Evolutionary conservation across 2,329 filamentous ascomycete species (phyloP), one percentile per base, ranked within the genome.

Genomic region (Metarhizium anisopliae): DNA sequence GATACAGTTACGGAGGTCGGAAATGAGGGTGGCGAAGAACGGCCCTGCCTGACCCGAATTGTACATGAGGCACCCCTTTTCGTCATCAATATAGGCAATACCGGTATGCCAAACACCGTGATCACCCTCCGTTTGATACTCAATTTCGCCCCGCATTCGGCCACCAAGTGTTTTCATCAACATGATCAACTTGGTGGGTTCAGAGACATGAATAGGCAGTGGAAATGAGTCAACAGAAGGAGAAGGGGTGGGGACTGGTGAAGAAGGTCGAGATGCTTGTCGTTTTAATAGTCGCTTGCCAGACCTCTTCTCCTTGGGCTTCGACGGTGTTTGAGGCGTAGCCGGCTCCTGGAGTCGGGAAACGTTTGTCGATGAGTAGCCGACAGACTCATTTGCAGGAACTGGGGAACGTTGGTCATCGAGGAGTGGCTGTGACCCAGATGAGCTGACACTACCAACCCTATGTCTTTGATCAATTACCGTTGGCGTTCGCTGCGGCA

Each of bases 141-240:
- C 85, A 35, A 91, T 77, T 61, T 86, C 84, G 55, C 89, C 89
- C 63, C 84, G 85, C 89, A 93, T 94, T 61, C 85, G 81, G 32
- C 90, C 89, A 64, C 86, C 87, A 6, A 90, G 74, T 29, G 80
- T 85, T 68, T 85, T 89, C 88, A 94, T 93, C 58, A 94, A 72
- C 63, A 83, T 77, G 54, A 91, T 73, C 30, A 93, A 79, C 65
- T 84, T 87, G 62, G 86, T 86, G 43, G 86, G 83, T 69, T 91
- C 86, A 20, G 81, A 78, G 4, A 84, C 85, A 40, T 80, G 78
- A 51, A 86, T 74, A 3, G 84, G 83, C 29, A 79, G 68, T 2
- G 79, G 77, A 2, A 86, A 68, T 5, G 82, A 83, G 66, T 86
- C 83, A 57, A 85, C 75, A 4, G 78, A 82, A 1, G 81, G 82